A percentile compares a stretch with the other conserved stretches of the same genome.
Evolutionary conservation across 768 basidiomycete genomes (phyloP).

Genomic region (Suillus hirtellus): DNA sequence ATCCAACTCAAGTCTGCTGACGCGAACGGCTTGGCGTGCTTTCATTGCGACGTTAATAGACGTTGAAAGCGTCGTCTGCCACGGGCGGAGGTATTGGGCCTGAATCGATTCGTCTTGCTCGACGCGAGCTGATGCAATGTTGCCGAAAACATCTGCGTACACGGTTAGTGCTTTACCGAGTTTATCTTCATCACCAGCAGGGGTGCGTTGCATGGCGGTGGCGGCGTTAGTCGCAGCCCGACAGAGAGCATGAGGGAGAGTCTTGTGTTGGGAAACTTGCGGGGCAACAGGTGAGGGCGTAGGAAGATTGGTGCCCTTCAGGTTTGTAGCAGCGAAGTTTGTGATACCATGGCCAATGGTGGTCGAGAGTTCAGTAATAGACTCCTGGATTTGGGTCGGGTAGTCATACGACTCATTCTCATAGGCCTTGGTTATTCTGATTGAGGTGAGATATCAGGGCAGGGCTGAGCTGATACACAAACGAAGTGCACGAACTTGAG

Average conservation of each 20-base stretch:
- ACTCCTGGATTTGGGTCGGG: constrained; percentile 86
- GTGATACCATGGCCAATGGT: constrained; percentile 74
- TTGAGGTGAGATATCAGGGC: background rate
- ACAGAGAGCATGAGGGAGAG: constrained; percentile 90
- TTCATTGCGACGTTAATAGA: constrained; percentile 90
- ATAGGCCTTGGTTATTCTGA: constrained; percentile 85
- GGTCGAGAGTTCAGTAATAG: constrained; percentile 68
- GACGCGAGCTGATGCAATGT: constrained; percentile 74
- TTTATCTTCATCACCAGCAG: constrained; percentile 57
- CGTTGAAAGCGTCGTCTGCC: constrained; percentile 85
- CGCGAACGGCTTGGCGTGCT: constrained; percentile 80
- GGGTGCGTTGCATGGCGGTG: constrained; percentile 42
- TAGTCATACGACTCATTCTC: constrained; percentile 88
- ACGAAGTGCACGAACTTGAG: constrained; percentile 56
- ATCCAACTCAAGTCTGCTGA: constrained; percentile 85
- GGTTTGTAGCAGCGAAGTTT: constrained; percentile 83
- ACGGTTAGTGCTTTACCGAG: constrained; percentile 76
- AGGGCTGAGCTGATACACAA: background rate
- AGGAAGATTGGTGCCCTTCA: constrained; percentile 87
- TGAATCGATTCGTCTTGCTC: constrained; percentile 77
- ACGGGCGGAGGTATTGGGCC: constrained; percentile 70
- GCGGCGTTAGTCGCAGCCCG: constrained; percentile 74
- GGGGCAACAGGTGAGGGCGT: constrained; percentile 59
- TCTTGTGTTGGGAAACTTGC: constrained; percentile 79
- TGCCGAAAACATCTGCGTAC: constrained; percentile 84